These are phyloP conservation scores for Penicillium italicum DNA, from an alignment of 2,329 filamentous ascomycete genomes.

Conservation along the genomic window DNA sequence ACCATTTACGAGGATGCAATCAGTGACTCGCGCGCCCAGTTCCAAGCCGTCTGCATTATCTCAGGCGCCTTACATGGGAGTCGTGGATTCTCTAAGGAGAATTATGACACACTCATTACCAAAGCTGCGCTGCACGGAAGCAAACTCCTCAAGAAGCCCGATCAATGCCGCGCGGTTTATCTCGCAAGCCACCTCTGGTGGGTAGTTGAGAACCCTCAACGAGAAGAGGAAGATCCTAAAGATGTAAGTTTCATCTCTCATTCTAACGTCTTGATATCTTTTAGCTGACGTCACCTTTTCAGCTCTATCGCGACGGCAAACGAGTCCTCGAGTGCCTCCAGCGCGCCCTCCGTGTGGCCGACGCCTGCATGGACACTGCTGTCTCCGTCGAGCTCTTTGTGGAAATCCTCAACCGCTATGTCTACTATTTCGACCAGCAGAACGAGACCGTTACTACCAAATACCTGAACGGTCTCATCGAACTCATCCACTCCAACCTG, in stretches of 20 bases:
- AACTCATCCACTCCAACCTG: slow-evolving; percentile 95
- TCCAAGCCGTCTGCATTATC: slow-evolving; percentile 95
- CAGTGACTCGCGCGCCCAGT: slow-evolving; percentile 92
- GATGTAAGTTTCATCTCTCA: slow-evolving; percentile 54
- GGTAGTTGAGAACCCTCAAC: slow-evolving; percentile 77
- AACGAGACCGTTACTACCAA: slow-evolving; percentile 98
- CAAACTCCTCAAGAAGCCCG: slow-evolving; percentile 94
- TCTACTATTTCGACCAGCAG: slow-evolving; percentile 99
- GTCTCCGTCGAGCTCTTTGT: slow-evolving; percentile 98
- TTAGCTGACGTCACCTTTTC: slow-evolving; percentile 9
- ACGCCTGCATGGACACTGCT: slow-evolving; percentile 98
- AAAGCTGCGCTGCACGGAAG: slow-evolving; percentile 96
- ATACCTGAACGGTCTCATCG: slow-evolving; percentile 95
- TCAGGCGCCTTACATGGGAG: slow-evolving; percentile 85
- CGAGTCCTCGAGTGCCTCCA: slow-evolving; percentile 94
- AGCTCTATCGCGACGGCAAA: slow-evolving; percentile 97
- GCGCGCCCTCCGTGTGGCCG: slow-evolving; percentile 88
- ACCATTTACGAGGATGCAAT: slow-evolving; percentile 97
- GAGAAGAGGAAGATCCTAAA: slow-evolving; percentile 75
- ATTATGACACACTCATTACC: slow-evolving; percentile 97
- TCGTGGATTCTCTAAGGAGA: slow-evolving; percentile 89
- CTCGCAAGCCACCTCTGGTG: slow-evolving; percentile 97
- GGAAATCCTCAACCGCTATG: slow-evolving; percentile 95
- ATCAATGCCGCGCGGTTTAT: slow-evolving; percentile 95
- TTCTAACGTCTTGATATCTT: slow-evolving; percentile 16